These are phyloP conservation scores for Didymella pinodella DNA, from an alignment of 2,329 filamentous ascomycete genomes.

Conservation along the genomic window DNA sequence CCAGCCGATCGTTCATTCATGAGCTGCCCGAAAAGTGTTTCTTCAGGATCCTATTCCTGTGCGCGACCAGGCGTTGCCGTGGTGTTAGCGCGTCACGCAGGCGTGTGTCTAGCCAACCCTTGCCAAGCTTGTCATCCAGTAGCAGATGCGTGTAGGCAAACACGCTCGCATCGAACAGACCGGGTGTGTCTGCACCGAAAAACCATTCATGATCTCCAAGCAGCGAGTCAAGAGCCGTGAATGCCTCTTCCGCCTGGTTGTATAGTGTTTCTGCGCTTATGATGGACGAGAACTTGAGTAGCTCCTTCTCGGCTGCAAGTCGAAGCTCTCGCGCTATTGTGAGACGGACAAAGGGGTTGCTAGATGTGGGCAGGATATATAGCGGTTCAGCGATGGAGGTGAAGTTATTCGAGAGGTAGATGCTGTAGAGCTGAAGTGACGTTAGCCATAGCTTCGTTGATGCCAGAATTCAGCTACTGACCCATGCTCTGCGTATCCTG, in stretches of 20 bases:
- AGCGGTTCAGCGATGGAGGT: slow-evolving; percentile 70
- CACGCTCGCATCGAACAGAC: slow-evolving; percentile 84
- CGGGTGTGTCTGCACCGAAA: slow-evolving; percentile 65
- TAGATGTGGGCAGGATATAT: slow-evolving; percentile 72
- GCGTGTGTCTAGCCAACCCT: slow-evolving; percentile 68
- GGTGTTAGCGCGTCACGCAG: slow-evolving; percentile 65
- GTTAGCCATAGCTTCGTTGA: slow-evolving; percentile 5
- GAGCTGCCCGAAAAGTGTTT: slow-evolving; percentile 55
- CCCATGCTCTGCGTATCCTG: slow-evolving; percentile 85
- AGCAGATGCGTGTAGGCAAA: slow-evolving; percentile 90
- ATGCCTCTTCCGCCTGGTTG: slow-evolving; percentile 67
- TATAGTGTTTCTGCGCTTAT: slow-evolving; percentile 67
- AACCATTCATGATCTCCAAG: slow-evolving; percentile 69
- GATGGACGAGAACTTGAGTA: slow-evolving; percentile 69
- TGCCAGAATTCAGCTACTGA: slow-evolving; percentile 47
- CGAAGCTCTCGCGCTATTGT: slow-evolving; percentile 72
- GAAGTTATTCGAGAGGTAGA: slow-evolving; percentile 81
- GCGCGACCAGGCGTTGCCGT: slow-evolving; percentile 69
- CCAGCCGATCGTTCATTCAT: slow-evolving; percentile 5
- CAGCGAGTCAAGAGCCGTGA: slow-evolving; percentile 67
- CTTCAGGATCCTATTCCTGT: slow-evolving; percentile 66
- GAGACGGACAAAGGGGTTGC: slow-evolving; percentile 68
- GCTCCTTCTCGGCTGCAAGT: slow-evolving; percentile 75
- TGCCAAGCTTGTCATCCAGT: slow-evolving; percentile 66
- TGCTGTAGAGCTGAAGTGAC: slow-evolving; percentile 68